Evolutionary conservation across 371 early-diverging fungal genomes (phyloP).

Genomic region (Mortierella sp.): DNA sequence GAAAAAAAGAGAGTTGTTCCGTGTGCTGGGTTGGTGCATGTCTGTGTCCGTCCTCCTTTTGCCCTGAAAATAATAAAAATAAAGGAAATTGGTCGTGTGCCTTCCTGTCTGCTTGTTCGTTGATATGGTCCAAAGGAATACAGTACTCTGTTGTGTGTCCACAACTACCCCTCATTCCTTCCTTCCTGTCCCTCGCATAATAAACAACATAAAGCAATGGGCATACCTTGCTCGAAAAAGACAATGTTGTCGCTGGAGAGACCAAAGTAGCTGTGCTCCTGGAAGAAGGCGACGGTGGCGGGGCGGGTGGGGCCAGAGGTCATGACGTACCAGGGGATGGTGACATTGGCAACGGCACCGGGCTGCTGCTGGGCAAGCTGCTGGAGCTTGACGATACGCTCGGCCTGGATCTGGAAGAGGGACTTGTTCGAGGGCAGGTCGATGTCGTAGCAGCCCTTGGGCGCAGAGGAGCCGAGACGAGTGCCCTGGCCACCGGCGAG

Average conservation of each 20-base stretch:
- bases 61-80: no score
- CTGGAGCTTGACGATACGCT: slow-evolving; percentile 90
- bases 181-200: background rate
- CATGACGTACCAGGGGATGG: slow-evolving; percentile 97
- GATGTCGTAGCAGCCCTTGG: slow-evolving; percentile 96
- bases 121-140: background rate
- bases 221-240: slow-evolving; percentile 88
- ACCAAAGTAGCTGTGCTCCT: slow-evolving; percentile 85
- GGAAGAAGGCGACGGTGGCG: slow-evolving; percentile 84
- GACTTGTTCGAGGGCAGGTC: slow-evolving; percentile 87
- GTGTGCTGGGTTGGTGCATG: background rate
- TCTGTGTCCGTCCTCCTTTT: no score
- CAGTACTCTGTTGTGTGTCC: background rate
- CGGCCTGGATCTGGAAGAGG: slow-evolving; percentile 94
- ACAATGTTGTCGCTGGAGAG: slow-evolving; percentile 83
- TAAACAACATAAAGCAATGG: background rate
- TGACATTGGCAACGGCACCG: slow-evolving; percentile 56
- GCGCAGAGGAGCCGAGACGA: slow-evolving; percentile 89
- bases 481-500: slow-evolving; percentile 95
- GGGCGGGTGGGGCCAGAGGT: slow-evolving; percentile 92
- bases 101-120: background rate
- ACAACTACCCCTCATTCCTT: background rate
- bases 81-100: background rate
- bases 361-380: slow-evolving; percentile 70
- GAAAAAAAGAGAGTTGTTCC: background rate